A percentile compares a stretch with the other conserved stretches of the same genome.
Conservation (phyloP, 1,139 yeast species). For the Lodderomyces jiufengensis region DNA sequence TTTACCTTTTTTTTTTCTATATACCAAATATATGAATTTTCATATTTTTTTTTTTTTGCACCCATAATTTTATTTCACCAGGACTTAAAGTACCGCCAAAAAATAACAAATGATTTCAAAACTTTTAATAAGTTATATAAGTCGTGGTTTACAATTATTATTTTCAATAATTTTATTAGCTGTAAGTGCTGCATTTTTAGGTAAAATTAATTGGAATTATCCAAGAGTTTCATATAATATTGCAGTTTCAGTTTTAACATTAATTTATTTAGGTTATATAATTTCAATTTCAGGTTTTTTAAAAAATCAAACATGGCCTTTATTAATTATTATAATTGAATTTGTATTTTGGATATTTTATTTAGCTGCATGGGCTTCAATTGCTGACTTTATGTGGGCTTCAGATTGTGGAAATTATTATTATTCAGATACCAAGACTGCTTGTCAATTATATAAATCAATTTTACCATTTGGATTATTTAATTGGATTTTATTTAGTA, state of each 20-base stretch:
- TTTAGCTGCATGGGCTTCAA: constrained; percentile 24
- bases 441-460: constrained; percentile 28
- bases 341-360: constrained; percentile 21
- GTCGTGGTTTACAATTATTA: constrained; percentile 19
- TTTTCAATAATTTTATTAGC: constrained; percentile 25
- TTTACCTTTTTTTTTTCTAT: not conserved
- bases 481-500: constrained; percentile 25
- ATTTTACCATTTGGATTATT: constrained; percentile 28
- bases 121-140: constrained; percentile 3
- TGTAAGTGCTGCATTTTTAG: constrained; percentile 23
- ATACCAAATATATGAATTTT: not conserved
- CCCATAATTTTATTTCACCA: not conserved
- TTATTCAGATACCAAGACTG: not conserved
- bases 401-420: not conserved
- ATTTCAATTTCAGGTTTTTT: constrained; percentile 13
- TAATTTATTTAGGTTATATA: constrained; percentile 24
- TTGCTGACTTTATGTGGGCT: constrained; percentile 21
- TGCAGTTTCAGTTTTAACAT: constrained; percentile 20
- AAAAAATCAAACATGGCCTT: constrained; percentile 13
- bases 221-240: constrained; percentile 20
- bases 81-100: too few species aligned
- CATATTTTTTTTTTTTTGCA: not conserved
- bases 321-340: constrained; percentile 21
- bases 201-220: constrained; percentile 7
- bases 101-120: not conserved